Base-by-base conservation (phyloP, 2,329 filamentous ascomycete genomes). In the Tolypocladium tundrense region DNA sequence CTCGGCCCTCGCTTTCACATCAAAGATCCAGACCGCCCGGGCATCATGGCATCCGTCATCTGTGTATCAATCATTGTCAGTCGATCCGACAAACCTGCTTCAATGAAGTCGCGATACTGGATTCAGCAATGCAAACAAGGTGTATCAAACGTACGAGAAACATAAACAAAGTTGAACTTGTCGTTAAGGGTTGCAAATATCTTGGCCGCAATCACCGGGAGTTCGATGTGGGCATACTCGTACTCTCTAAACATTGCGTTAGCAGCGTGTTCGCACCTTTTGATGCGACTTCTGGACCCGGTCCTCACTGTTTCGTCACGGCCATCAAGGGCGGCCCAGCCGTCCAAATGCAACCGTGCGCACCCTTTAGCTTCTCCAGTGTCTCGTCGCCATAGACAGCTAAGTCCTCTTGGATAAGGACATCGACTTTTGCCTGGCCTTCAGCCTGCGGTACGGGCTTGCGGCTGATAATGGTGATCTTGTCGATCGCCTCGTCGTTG, bases 391-490 rank as follows among this genome's bases (percentile, higher is more conserved):
- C 42, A 24, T 59, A 61, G 1, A n/a, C 43, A 0, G 58, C 50
- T 27, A 61, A 40, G n/a, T 61, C 59, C 21, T 56, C 40, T 31
- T 61, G 58, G 10, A 61, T 58, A n/a, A 61, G 56, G 19, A 61
- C 59, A 5, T 53, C 31, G 31, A 57, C 55, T 24, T 59, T 57
- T 1, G 48, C 24, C 4, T 61, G 58, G 13, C 58, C 53, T 19
- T 59, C 59, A 2, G 59, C 59, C 52, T 59, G 58, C 0, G 57
- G 52, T 9, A 61, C 59, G 2, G 59, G 55, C 27, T 54, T 53
- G n/a, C 59, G 58, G 27, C 45, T 57, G 33, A 61, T 45, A 33
- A 61, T 59, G 8, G 58, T 59, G n/a, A 61, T 56, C 51, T 59
- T 59, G 31, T 59, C 54, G n/a, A 61, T 42, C 13, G 51, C 48